Percentiles rank a stretch among this genome's conserved stretches.
These are phyloP conservation scores for Pachysandra terminalis DNA, from an alignment of 164 flowering plant species.

Conservation along the genomic window DNA sequence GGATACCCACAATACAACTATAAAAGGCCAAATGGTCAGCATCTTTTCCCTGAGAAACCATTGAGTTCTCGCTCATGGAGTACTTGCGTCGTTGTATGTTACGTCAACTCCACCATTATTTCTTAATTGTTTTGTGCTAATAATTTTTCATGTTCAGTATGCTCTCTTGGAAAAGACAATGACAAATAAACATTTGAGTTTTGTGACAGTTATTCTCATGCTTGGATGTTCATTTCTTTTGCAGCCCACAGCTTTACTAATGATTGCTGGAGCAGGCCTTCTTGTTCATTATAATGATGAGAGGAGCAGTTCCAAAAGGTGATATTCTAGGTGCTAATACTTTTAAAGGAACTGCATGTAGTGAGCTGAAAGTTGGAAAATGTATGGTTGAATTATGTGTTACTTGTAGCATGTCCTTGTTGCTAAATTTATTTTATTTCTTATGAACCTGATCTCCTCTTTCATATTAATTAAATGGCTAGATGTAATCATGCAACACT, in stretches of 20 bases:
- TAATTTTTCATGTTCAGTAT: background rate
- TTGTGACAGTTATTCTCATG: background rate
- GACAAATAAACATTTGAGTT: background rate
- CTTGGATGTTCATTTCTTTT: constrained; percentile 16
- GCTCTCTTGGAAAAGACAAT: background rate
- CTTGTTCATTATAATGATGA: constrained; percentile 71
- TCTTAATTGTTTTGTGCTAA: background rate
- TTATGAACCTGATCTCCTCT: no score
- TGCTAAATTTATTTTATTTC: no score
- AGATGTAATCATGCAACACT: no score
- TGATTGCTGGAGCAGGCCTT: constrained; percentile 53
- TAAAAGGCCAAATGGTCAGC: constrained; percentile 11
- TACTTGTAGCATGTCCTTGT: background rate
- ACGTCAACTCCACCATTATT: constrained; percentile 5
- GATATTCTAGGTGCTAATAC: background rate
- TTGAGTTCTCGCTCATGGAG: constrained; percentile 33
- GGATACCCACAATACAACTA: constrained; percentile 24
- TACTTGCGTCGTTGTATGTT: constrained; percentile 41
- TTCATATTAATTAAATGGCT: no score
- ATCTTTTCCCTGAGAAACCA: constrained; percentile 14
- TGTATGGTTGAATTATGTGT: constrained; percentile 1
- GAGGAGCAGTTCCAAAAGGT: constrained; percentile 73
- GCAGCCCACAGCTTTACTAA: constrained; percentile 58
- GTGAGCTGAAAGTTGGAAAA: background rate
- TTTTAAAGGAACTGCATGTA: background rate